Conservation (phyloP, 257 asterid genomes). For the Thymus quinquecostatus region DNA sequence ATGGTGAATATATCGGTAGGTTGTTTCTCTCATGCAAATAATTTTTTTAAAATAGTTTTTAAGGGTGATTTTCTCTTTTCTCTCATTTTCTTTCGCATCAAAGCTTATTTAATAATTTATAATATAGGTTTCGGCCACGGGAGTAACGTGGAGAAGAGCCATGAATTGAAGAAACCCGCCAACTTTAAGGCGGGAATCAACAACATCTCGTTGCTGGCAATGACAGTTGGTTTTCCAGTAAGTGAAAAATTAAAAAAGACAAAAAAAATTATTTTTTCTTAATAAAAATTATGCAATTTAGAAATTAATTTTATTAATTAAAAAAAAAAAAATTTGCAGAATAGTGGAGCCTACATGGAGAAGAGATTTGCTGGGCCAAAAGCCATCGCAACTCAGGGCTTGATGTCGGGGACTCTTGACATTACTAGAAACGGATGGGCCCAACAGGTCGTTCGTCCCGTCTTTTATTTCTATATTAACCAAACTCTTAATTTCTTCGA, state of each 20-base stretch:
- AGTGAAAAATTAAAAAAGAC: neutral
- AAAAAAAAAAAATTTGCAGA: conserved; percentile 44
- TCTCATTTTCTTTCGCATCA: too few relatives aligned
- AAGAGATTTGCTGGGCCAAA: conserved; percentile 90
- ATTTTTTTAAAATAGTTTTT: too few relatives aligned
- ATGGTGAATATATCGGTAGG: conserved; percentile 69
- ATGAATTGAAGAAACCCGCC: conserved; percentile 52
- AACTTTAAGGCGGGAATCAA: conserved; percentile 58
- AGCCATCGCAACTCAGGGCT: conserved; percentile 60
- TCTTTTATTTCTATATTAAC: too few relatives aligned
- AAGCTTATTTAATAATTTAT: neutral
- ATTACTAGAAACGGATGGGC: conserved; percentile 68
- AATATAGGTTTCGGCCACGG: conserved; percentile 78
- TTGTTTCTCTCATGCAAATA: neutral
- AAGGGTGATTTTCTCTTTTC: too few relatives aligned
- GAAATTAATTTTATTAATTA: neutral
- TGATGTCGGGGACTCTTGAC: conserved; percentile 92
- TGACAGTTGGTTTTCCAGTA: conserved; percentile 89
- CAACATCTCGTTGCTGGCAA: conserved; percentile 61
- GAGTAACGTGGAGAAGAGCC: conserved; percentile 75
- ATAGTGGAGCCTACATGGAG: conserved; percentile 98
- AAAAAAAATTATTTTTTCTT: too few relatives aligned
- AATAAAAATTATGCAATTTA: neutral
- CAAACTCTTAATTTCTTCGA: too few relatives aligned
- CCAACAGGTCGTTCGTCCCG: conserved; percentile 51